Evolutionary conservation across 805 yeast genomes (phyloP), one percentile per base, ranked within the genome.

Genomic region (Starmerella bombicola): DNA sequence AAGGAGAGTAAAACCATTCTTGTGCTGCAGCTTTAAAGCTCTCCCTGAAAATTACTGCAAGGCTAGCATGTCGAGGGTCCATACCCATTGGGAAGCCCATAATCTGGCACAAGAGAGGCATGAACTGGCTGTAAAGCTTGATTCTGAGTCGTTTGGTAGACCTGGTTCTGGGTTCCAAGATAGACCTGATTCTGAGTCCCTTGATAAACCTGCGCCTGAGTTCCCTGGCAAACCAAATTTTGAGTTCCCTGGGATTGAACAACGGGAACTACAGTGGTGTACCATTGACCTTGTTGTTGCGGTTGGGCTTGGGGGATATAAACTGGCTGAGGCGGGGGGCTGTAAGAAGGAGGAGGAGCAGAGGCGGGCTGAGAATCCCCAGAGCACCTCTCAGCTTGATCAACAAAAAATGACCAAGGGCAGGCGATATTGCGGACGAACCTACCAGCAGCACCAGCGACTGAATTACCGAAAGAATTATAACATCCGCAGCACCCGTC

Each of bases 71-170:
- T 34, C 15, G 36, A 23, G 16, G 26, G 20, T 6, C 38, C 45
- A 34, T 44, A 44, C 18, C 42, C 42, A 17, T 45, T 45, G 18
- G 48, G 48, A 22, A 45, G 34, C 7, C 48, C 48, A 38, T 45
- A 45, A 37, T 45, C 48, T 33, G 48, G 48, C 5, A 45, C 40
- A 12, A 45, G 28, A 13, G 45, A 41, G 19, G 38, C 25, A 24
- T 41, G 43, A 5, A 41, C 46, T 2, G 48, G 48, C 41, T 38
- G 43, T 9, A 42, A 31, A 3, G 40, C 46, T 9, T 37, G 34
- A 28, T 29, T 45, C 38, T 39, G 43, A 13, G 28, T 24, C 9
- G 12, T 13, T 24, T 24, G 28, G n/a, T n/a, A n/a, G n/a, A n/a
- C n/a, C n/a, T n/a, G n/a, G n/a, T n/a, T n/a, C n/a, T n/a, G n/a